Evolutionary conservation across 2,329 filamentous ascomycete species (phyloP), one percentile per base, ranked within the genome.

Genomic region (Botrytis galanthina): DNA sequence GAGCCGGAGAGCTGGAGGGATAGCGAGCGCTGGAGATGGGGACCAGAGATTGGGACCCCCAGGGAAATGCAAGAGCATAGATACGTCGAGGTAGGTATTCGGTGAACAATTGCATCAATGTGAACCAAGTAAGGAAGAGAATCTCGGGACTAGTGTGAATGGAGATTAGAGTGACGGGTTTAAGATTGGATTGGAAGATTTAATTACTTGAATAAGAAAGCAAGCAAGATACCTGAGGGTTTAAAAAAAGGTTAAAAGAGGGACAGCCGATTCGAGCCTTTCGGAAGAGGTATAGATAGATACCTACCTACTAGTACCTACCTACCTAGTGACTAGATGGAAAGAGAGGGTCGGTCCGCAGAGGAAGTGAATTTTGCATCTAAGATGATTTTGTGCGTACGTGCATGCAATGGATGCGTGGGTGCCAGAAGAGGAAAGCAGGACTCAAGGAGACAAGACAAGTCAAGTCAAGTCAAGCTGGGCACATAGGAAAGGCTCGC

Each of bases 331-430:
- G 37, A 39, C 37, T 10, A 26, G 26, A 44, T 26, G 22, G 60
- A 39, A 16, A 16, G 60, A 39, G 26, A 39, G 60, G 35, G 26
- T 44, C 22, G 37, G n/a, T 63, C 60, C 26, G 39, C 37, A 29
- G 37, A n/a, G 20, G n/a, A 62, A 63, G 61, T 29, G 61, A 63
- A 44, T 63, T 63, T 29, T 44, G 61, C 60, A 62, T 32, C 44
- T 32, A 63, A 44, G 61, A 63, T 42, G 60, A 29, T 62, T n/a
- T 29, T 16, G 59, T n/a, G n/a, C 51, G 51, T 54, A 4, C 14
- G n/a, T 29, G 48, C 46, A 14, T 48, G 46, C 10, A 12, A 9
- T 51, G 46, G 12, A 51, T 6, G 22, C 48, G 48, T 29, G 26
- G 26, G 48, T n/a, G 48, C 48, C 48, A 54, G n/a, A n/a, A n/a